Evolutionary conservation across 2,329 filamentous ascomycete genomes (phyloP).

Genomic region (Cladosporium sp.): DNA sequence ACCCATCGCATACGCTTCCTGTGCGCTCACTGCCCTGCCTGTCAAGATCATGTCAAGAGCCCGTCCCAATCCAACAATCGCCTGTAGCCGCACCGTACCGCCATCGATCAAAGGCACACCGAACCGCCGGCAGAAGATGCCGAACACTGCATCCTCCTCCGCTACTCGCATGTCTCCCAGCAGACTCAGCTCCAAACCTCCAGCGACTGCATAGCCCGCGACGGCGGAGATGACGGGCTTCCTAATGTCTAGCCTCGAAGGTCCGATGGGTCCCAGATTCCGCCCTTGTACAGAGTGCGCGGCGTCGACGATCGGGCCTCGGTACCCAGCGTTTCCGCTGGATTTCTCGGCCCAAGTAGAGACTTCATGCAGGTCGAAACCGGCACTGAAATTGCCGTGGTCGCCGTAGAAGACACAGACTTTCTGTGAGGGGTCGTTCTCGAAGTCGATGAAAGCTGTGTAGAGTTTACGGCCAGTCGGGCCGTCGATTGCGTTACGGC

Average conservation of each 20-base stretch:
- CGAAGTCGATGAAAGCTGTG: constrained; percentile 44
- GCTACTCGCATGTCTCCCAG: constrained; percentile 49
- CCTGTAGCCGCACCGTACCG: constrained; percentile 48
- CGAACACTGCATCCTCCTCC: constrained; percentile 49
- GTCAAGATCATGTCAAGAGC: constrained; percentile 55
- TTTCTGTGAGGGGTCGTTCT: constrained; percentile 46
- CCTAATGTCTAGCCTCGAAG: constrained; percentile 43
- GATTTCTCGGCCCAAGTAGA: constrained; percentile 19
- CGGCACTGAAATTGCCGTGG: constrained; percentile 47
- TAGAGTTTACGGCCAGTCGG: constrained; percentile 45
- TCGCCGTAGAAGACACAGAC: constrained; percentile 47
- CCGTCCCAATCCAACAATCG: constrained; percentile 46
- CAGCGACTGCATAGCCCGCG: constrained; percentile 49
- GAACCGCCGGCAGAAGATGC: constrained; percentile 50
- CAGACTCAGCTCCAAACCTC: constrained; percentile 48
- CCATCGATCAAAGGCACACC: constrained; percentile 49
- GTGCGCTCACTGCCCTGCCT: constrained; percentile 42
- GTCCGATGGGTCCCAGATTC: constrained; percentile 47
- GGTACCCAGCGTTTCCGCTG: neutral
- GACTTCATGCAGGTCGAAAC: constrained; percentile 46
- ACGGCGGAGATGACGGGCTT: constrained; percentile 51
- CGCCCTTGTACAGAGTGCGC: constrained; percentile 31
- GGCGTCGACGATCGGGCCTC: constrained; percentile 12
- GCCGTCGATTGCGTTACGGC: constrained; percentile 49
- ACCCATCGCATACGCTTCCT: constrained; percentile 48